phyloP scores from a whole-genome alignment of 805 yeast genomes.

The Teunomyces lycoperdinae region DNA sequence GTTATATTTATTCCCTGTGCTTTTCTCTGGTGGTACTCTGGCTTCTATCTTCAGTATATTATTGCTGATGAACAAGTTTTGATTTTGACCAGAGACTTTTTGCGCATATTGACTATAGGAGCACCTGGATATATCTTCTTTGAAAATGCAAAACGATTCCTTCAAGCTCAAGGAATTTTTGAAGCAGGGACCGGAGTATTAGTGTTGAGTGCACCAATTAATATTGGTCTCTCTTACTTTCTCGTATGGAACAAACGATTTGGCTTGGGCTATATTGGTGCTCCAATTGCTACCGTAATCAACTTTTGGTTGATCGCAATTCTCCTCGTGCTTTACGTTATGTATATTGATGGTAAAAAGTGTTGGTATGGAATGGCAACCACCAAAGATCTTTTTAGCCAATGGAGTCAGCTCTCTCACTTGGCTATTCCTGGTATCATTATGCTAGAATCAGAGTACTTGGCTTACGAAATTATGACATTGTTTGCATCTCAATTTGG shows the following conservation, averaged over 20 bases:
- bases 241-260: slow-evolving; percentile 40
- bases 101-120: slow-evolving; percentile 34
- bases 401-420: slow-evolving; percentile 35
- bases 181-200: slow-evolving; percentile 47
- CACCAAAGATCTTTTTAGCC: slow-evolving; percentile 28
- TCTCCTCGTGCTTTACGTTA: slow-evolving; percentile 34
- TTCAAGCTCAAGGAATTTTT: slow-evolving; percentile 47
- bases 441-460: slow-evolving; percentile 44
- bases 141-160: slow-evolving; percentile 39
- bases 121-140: slow-evolving; percentile 45
- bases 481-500: slow-evolving; percentile 47
- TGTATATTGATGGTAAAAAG: slow-evolving; percentile 53
- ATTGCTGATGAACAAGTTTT: slow-evolving; percentile 35
- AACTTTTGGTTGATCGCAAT: slow-evolving; percentile 42
- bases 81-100: slow-evolving; percentile 30
- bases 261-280: slow-evolving; percentile 43
- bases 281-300: slow-evolving; percentile 41
- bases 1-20: slow-evolving; percentile 38
- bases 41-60: slow-evolving; percentile 23
- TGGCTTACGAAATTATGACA: slow-evolving; percentile 47
- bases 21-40: slow-evolving; percentile 39
- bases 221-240: slow-evolving; percentile 37
- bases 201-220: slow-evolving; percentile 40
- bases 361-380: slow-evolving; percentile 67
- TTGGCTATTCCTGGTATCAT: slow-evolving; percentile 45